Percentiles rank a stretch among this genome's conserved stretches.
Evolutionary conservation across 139 green algal genomes (phyloP).

Genomic region (Volvox reticuliferus): DNA sequence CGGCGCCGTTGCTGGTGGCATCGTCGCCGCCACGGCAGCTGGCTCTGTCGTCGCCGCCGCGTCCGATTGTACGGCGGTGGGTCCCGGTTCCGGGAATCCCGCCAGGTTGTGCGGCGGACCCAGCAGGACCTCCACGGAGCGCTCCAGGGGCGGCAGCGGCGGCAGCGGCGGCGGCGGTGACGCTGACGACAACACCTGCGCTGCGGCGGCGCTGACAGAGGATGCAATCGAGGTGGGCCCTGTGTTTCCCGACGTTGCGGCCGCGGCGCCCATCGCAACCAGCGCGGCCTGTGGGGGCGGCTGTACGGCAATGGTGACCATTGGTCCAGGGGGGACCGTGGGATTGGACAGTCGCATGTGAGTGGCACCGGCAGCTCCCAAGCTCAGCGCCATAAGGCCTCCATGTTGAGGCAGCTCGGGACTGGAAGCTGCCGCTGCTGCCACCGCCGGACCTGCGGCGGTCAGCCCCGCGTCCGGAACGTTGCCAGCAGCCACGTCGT

Average conservation of each 20-base stretch:
- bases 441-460: too few relatives aligned
- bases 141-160: conserved; percentile 41
- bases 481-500: not conserved
- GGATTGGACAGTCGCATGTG: conserved; percentile 3
- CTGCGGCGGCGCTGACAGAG: not conserved
- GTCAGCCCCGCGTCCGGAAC: not conserved
- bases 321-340: not conserved
- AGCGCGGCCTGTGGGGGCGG: not conserved
- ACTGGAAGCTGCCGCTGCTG: not conserved
- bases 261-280: not conserved
- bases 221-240: not conserved
- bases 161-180: not conserved
- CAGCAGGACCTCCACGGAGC: conserved; percentile 41
- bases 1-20: not conserved
- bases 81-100: not conserved
- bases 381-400: conserved; percentile 17
- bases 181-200: not conserved
- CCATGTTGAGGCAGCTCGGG: conserved; percentile 22
- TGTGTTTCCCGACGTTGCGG: not conserved
- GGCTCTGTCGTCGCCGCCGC: not conserved
- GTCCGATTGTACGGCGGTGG: not conserved
- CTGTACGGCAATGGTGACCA: not conserved
- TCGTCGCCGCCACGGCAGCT: not conserved
- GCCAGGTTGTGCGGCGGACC: conserved; percentile 53
- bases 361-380: not conserved